Conservation (phyloP, 805 yeast genomes). For the Wickerhamiella alocasiicola region DNA sequence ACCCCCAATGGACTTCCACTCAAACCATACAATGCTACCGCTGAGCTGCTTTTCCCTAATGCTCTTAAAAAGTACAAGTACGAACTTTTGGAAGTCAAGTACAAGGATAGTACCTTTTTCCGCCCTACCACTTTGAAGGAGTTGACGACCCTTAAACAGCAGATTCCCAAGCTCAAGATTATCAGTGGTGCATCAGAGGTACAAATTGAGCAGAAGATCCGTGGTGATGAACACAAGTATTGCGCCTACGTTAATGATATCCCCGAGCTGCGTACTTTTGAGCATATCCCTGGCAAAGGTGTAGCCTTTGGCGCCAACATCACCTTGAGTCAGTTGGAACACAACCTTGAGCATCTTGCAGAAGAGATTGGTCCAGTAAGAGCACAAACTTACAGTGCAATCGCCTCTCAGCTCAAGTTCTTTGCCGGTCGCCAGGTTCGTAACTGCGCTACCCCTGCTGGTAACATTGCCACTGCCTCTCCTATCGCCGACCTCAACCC, state of each 20-base stretch:
- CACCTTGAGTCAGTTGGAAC: constrained; percentile 31
- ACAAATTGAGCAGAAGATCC: constrained; percentile 36
- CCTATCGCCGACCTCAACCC: constrained; percentile 41
- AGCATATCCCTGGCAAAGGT: constrained; percentile 32
- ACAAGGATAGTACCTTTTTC: constrained; percentile 34
- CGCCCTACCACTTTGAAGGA: constrained; percentile 33
- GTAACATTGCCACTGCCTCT: constrained; percentile 38
- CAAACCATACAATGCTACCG: constrained; percentile 30
- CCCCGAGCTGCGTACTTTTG: constrained; percentile 29
- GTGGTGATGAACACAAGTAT: constrained; percentile 31
- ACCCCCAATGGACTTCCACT: constrained; percentile 30
- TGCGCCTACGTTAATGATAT: constrained; percentile 34
- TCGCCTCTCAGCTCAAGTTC: constrained; percentile 33
- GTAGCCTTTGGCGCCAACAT: constrained; percentile 35
- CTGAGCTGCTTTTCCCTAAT: constrained; percentile 34
- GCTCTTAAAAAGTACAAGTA: constrained; percentile 26
- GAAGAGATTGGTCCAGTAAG: constrained; percentile 19
- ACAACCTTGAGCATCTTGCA: constrained; percentile 26
- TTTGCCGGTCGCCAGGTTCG: constrained; percentile 40
- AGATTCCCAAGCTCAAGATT: constrained; percentile 30
- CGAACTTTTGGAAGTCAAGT: constrained; percentile 25
- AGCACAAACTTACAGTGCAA: constrained; percentile 30
- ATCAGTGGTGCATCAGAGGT: constrained; percentile 40
- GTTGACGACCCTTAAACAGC: constrained; percentile 27
- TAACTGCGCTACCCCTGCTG: constrained; percentile 40